Base-by-base conservation (phyloP, 495 filamentous ascomycete species). In the Rhypophila decipiens region DNA sequence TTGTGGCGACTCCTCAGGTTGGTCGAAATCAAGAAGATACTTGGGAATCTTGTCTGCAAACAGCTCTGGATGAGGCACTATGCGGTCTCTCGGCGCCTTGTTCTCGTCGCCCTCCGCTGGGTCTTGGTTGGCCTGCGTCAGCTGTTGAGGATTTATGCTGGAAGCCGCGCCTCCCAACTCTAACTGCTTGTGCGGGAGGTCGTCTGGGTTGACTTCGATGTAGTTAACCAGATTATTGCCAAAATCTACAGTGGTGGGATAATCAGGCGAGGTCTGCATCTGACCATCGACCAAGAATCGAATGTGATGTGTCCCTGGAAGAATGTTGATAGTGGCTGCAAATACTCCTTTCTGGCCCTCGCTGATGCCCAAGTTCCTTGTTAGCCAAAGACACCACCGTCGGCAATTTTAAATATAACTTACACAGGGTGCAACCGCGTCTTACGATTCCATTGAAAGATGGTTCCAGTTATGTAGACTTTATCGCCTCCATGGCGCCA, bases 181-280 rank as follows among this genome's bases (percentile, higher is more conserved):
- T 2, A 39, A 36, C 12, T 50, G 18, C 1, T 53, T 43, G 22
- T 52, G 4, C 11, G 53, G 55, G 18, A 60, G 51, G 58, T 90
- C 85, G 53, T 94, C 86, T 9, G 87, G 78, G 60, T 76, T 88
- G 44, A 97, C 85, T 68, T 98, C 93, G 56, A 98, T 83, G 58
- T 98, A 98, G 69, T 98, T 98, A 50, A 98, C 90, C 18, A 98
- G 71, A 58, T 95, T 90, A 60, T 95, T 95, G 35, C 88, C 93
- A 63, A 89, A 95, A 67, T 98, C 93, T 21, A 98, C 93, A 0
- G 93, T 91, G 0, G 94, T 97, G 2, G 93, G 90, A 19, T 95
- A 77, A 51, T 85, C 79, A 37, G 86, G 82, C 4, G 90, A 90
- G 15, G 87, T 87, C 49, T 82, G 76, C 90, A 97, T 96, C 50